Base-by-base conservation (phyloP, 345 rosid species). In the Trapa incisa region DNA sequence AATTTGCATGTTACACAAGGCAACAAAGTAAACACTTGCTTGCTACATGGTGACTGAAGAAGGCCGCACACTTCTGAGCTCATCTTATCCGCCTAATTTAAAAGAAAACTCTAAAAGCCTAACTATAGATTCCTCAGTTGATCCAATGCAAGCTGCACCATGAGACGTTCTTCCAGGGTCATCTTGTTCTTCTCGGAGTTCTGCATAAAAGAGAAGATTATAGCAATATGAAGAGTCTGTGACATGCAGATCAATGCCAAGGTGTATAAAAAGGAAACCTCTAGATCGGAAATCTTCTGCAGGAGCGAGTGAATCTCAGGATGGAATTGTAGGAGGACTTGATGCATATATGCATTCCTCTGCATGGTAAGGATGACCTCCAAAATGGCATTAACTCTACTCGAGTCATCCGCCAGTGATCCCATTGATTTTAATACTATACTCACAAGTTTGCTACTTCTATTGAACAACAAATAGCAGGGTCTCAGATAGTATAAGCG, bases 81-180 rank as follows among this genome's bases (percentile, higher is more conserved):
- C 29, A 22, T 22, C 29, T 22, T 22, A 22, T 22, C 29, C 29
- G 29, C 29, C 29, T 22, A 22, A 41, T 3, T 39, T 39, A 39
- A 39, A 41, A 2, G 2, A 29, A 64, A 22, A 16, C 29, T 22
- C 29, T 22, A 64, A 38, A 39, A 37, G 8, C 41, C 9, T 62
- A 35, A 63, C 22, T 64, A 64, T 37, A 64, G 47, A n/a, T 37
- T 29, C 8, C 62, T 67, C 67, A 87, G 77, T 66, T 64, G 85
- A 56, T 82, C 81, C 61, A 67, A 76, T 22, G 84, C 79, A 48
- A 63, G 62, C 64, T 76, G 80, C 65, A 86, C 74, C 76, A 56
- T 74, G 77, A 80, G 83, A 60, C 78, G 86, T 77, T 80, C 89
- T 80, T 86, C 87, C 3, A 83, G 67, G 4, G 80, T 81, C 83